Evolutionary conservation across 345 rosid genomes (phyloP).

Genomic region (Lepidium didymum): DNA sequence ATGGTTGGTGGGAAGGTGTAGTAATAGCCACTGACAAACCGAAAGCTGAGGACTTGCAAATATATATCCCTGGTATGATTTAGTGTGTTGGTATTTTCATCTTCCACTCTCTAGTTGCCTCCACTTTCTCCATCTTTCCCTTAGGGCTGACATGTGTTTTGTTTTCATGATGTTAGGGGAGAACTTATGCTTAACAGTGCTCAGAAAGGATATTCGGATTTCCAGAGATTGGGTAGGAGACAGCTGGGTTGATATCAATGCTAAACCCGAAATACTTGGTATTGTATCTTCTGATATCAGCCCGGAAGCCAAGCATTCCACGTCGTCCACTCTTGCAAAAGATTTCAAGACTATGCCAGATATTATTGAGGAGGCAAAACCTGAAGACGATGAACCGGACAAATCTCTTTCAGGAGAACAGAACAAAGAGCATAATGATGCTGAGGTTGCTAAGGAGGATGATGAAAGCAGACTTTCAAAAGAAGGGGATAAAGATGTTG

Average conservation of each 20-base stretch:
- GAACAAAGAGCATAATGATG: slow-evolving; percentile 33
- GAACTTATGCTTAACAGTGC: slow-evolving; percentile 44
- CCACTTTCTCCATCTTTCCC: background rate
- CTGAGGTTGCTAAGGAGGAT: slow-evolving; percentile 30
- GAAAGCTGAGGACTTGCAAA: slow-evolving; percentile 39
- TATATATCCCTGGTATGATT: slow-evolving; percentile 66
- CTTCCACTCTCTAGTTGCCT: background rate
- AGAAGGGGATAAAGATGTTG: slow-evolving; percentile 27
- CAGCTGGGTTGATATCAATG: slow-evolving; percentile 63
- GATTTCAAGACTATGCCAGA: slow-evolving; percentile 33
- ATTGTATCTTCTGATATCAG: slow-evolving; percentile 33
- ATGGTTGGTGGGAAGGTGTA: slow-evolving; percentile 99
- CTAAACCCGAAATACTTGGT: slow-evolving; percentile 56
- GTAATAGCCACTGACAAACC: slow-evolving; percentile 36
- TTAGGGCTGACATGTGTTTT: slow-evolving; percentile 13
- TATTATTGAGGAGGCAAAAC: slow-evolving; percentile 36
- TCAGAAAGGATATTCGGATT: slow-evolving; percentile 53
- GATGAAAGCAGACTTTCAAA: slow-evolving; percentile 18
- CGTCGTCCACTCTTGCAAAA: slow-evolving; percentile 36
- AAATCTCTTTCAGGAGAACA: slow-evolving; percentile 29
- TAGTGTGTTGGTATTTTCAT: background rate
- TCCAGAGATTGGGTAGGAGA: slow-evolving; percentile 81
- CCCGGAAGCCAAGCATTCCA: slow-evolving; percentile 42
- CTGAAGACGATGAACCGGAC: slow-evolving; percentile 22
- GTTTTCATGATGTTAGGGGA: slow-evolving; percentile 52